Conservation (phyloP, 2,329 filamentous ascomycete species). For the Ampelomyces quisqualis region DNA sequence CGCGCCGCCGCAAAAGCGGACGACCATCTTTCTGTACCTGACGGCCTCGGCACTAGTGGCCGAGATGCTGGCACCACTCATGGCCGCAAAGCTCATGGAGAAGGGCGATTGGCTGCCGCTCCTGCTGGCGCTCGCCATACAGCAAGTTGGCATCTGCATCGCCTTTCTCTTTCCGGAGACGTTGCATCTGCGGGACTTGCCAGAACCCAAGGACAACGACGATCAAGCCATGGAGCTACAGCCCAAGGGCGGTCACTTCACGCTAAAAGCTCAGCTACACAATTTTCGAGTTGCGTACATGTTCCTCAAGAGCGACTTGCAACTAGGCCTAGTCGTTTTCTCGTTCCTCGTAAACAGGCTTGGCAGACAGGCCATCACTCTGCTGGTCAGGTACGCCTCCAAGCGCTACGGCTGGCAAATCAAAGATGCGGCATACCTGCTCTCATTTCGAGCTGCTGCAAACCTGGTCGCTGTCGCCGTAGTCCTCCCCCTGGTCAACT, state of each 20-base stretch:
- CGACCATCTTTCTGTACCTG: constrained; percentile 30
- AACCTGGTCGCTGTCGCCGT: constrained; percentile 52
- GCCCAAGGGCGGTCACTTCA: constrained; percentile 18
- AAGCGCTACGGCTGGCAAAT: constrained; percentile 54
- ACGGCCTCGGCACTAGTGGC: constrained; percentile 36
- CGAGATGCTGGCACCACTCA: constrained; percentile 39
- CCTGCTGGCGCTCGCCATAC: constrained; percentile 32
- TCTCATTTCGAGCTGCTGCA: constrained; percentile 51
- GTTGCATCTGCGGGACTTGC: constrained; percentile 36
- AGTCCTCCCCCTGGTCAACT: constrained; percentile 48
- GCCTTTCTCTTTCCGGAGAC: constrained; percentile 39
- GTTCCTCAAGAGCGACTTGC: constrained; percentile 45
- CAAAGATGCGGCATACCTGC: constrained; percentile 44
- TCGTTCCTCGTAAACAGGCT: constrained; percentile 53
- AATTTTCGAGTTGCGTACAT: constrained; percentile 44
- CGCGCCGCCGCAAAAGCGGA: constrained; percentile 49
- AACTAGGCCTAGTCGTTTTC: constrained; percentile 46
- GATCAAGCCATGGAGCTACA: constrained; percentile 20
- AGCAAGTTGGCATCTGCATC: constrained; percentile 27
- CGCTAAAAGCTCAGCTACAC: constrained; percentile 31
- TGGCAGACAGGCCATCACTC: constrained; percentile 49
- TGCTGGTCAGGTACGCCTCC: constrained; percentile 55
- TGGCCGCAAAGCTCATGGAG: constrained; percentile 37
- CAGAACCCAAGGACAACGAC: constrained; percentile 24
- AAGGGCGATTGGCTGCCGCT: constrained; percentile 38